phyloP scores from a whole-genome alignment of 345 rosid species.

The Rhizophora mangle region DNA sequence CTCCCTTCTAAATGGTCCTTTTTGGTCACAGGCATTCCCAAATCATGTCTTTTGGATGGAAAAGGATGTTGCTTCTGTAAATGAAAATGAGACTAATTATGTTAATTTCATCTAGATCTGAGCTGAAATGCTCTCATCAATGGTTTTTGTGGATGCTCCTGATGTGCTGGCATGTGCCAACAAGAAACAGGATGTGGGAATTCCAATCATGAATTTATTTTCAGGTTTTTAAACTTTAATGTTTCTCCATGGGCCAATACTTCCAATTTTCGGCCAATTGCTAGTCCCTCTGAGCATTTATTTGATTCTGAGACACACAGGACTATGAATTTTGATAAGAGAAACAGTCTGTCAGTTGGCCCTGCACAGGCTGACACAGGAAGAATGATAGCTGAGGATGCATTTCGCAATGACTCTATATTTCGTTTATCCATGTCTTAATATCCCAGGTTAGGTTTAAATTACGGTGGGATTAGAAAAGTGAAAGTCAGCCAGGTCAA shows the following conservation, averaged over 20 bases:
- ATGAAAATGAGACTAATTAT: slow-evolving; percentile 33
- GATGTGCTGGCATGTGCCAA: slow-evolving; percentile 41
- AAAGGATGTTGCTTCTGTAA: slow-evolving; percentile 35
- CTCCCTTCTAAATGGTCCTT: neutral
- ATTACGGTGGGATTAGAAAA: slow-evolving; percentile 46
- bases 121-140: slow-evolving; percentile 44
- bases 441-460: slow-evolving; percentile 35
- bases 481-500: slow-evolving; percentile 54
- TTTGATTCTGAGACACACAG: slow-evolving; percentile 36
- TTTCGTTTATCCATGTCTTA: slow-evolving; percentile 45
- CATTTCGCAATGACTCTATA: slow-evolving; percentile 32
- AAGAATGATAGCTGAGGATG: slow-evolving; percentile 34
- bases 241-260: slow-evolving; percentile 40
- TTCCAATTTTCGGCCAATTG: slow-evolving; percentile 35
- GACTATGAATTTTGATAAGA: slow-evolving; percentile 33
- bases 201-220: slow-evolving; percentile 37
- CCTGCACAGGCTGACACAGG: slow-evolving; percentile 27
- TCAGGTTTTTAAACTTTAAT: slow-evolving; percentile 37
- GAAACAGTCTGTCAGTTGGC: slow-evolving; percentile 27
- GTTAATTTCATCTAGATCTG: slow-evolving; percentile 34
- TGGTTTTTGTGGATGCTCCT: slow-evolving; percentile 42
- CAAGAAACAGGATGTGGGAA: slow-evolving; percentile 45
- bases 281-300: slow-evolving; percentile 40
- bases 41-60: slow-evolving; percentile 48
- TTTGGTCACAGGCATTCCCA: slow-evolving; percentile 28